Conservation (phyloP, 148 eudicot genomes). For the Nepenthes gracilis region DNA sequence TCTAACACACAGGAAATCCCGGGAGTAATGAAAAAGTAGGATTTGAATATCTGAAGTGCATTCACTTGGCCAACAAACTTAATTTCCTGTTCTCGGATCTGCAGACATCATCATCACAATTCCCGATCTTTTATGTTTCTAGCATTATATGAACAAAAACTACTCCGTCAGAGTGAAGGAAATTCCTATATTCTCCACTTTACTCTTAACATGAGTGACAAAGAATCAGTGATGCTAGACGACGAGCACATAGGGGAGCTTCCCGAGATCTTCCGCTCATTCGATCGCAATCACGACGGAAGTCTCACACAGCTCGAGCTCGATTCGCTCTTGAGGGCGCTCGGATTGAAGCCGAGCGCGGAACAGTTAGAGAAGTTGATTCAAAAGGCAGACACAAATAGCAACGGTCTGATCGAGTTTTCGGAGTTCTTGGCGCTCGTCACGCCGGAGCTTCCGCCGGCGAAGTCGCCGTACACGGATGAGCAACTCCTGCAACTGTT, state of each 20-base stretch:
- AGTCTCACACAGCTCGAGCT: conserved; percentile 62
- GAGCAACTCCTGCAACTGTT: conserved; percentile 51
- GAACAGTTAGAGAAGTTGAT: conserved; percentile 51
- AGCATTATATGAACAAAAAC: too few relatives aligned
- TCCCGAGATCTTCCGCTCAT: conserved; percentile 61
- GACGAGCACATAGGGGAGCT: conserved; percentile 57
- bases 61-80: too few relatives aligned
- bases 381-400: conserved; percentile 50
- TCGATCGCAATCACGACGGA: conserved; percentile 67
- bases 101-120: too few relatives aligned
- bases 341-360: conserved; percentile 45
- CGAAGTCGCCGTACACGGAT: conserved; percentile 55
- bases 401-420: conserved; percentile 54
- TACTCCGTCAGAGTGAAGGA: too few relatives aligned
- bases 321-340: conserved; percentile 45
- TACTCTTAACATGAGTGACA: conserved; percentile 12
- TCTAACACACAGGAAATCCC: too few relatives aligned
- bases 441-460: conserved; percentile 50
- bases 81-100: too few relatives aligned
- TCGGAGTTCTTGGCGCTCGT: conserved; percentile 58
- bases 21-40: too few relatives aligned
- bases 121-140: too few relatives aligned
- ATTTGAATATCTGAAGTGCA: too few relatives aligned
- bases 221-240: conserved; percentile 31
- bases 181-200: not conserved